Conservation (phyloP, 1,284 basidiomycete species). For the Austroboletus olivaceoglutinosus region DNA sequence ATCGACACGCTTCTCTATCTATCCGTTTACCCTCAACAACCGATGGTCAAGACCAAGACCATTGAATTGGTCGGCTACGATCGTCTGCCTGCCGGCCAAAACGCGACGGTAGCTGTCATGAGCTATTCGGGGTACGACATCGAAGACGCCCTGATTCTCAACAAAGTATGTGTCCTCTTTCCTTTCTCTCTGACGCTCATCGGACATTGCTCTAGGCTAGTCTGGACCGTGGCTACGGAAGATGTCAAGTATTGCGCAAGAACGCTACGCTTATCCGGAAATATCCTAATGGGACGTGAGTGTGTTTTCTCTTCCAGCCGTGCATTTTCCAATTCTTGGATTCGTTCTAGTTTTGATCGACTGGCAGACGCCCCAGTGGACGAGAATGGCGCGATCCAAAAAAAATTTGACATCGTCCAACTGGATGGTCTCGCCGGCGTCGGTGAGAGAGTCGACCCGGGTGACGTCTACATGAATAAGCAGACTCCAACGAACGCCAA, state of each 20-base stretch:
- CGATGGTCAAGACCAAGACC: constrained; percentile 99
- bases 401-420: constrained; percentile 90
- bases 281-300: constrained; percentile 96
- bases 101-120: constrained; percentile 99
- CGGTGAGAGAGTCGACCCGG: constrained; percentile 90
- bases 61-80: constrained; percentile 98
- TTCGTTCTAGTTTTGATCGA: constrained; percentile 73
- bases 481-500: constrained; percentile 92
- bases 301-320: constrained; percentile 26
- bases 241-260: constrained; percentile 97
- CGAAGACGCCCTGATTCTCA: constrained; percentile 96
- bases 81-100: constrained; percentile 95
- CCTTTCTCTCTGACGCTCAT: constrained; percentile 8
- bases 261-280: constrained; percentile 92
- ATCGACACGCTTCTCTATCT: constrained; percentile 99
- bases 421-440: constrained; percentile 93
- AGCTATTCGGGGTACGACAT: constrained; percentile 99
- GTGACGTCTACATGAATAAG: constrained; percentile 96
- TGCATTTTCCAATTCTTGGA: constrained; percentile 7
- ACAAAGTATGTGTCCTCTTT: constrained; percentile 60
- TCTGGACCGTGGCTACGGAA: constrained; percentile 94
- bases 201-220: constrained; percentile 63
- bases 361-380: constrained; percentile 89
- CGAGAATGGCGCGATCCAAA: constrained; percentile 74
- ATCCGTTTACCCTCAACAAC: constrained; percentile 98